Percentiles rank a stretch among this genome's conserved stretches.
Evolutionary conservation across 805 yeast genomes (phyloP).

Genomic region (Torulaspora gathmanii): DNA sequence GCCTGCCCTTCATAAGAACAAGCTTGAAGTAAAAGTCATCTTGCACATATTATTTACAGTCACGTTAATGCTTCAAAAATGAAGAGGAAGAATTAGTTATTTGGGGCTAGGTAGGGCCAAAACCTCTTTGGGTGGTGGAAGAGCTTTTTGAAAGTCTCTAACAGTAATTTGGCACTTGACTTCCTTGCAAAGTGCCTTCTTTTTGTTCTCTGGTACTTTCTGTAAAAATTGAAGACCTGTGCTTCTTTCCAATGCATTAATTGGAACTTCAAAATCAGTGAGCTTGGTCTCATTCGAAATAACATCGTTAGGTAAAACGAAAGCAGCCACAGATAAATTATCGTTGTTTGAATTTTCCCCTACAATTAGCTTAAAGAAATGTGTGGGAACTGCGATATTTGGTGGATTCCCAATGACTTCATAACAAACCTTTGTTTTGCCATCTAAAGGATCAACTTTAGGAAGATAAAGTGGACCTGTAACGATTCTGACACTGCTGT

Average conservation of each 20-base stretch:
- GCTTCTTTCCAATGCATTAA: slow-evolving; percentile 82
- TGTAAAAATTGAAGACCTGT: slow-evolving; percentile 79
- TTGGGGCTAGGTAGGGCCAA: slow-evolving; percentile 25
- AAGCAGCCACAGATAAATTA: slow-evolving; percentile 74
- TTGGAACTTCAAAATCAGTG: slow-evolving; percentile 75
- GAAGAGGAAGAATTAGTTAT: background rate
- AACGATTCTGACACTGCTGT: slow-evolving; percentile 73
- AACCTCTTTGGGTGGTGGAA: slow-evolving; percentile 23
- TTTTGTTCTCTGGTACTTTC: slow-evolving; percentile 53
- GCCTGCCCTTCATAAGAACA: slow-evolving; percentile 10
- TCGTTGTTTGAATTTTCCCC: slow-evolving; percentile 54
- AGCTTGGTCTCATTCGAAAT: slow-evolving; percentile 71
- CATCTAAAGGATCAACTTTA: slow-evolving; percentile 62
- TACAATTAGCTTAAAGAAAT: slow-evolving; percentile 84
- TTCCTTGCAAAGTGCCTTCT: slow-evolving; percentile 70
- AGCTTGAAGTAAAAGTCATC: slow-evolving; percentile 8
- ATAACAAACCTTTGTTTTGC: slow-evolving; percentile 77
- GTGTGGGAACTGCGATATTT: slow-evolving; percentile 94
- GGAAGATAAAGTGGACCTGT: slow-evolving; percentile 95
- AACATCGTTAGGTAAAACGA: slow-evolving; percentile 84
- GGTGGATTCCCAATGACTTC: slow-evolving; percentile 98
- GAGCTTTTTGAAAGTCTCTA: slow-evolving; percentile 38
- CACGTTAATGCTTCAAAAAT: background rate
- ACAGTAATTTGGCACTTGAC: slow-evolving; percentile 75
- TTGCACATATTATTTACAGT: background rate